phyloP scores from a whole-genome alignment of 2,329 filamentous ascomycete genomes.

The Thelonectria rubi region DNA sequence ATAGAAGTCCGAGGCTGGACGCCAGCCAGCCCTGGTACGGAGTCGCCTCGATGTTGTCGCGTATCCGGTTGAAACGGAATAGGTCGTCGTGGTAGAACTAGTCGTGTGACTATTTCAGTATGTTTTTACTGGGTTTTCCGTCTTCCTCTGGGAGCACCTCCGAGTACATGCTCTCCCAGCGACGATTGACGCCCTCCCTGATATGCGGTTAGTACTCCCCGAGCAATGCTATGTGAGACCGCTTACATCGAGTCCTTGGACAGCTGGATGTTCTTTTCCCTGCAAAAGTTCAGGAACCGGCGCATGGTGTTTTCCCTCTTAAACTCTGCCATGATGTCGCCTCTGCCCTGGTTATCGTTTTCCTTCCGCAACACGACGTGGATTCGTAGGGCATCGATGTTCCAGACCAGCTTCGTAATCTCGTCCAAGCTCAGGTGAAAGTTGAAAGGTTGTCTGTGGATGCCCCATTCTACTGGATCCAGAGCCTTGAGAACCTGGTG shows the following conservation, averaged over 20 bases:
- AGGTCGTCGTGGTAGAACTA: neutral
- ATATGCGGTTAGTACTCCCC: slow-evolving; percentile 28
- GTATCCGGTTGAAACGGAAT: neutral
- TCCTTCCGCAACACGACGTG: slow-evolving; percentile 51
- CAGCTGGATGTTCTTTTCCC: slow-evolving; percentile 54
- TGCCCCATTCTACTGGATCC: slow-evolving; percentile 56
- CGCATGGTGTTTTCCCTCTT: slow-evolving; percentile 62
- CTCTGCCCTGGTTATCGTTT: slow-evolving; percentile 49
- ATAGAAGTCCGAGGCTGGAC: neutral
- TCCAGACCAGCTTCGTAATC: slow-evolving; percentile 57
- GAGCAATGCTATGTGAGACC: neutral
- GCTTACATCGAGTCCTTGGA: slow-evolving; percentile 54
- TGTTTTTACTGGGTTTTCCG: slow-evolving; percentile 40
- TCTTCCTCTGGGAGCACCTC: slow-evolving; percentile 42
- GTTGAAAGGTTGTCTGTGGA: slow-evolving; percentile 60
- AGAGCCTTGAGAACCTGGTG: slow-evolving; percentile 62
- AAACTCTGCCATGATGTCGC: slow-evolving; percentile 61
- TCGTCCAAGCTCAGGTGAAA: slow-evolving; percentile 60
- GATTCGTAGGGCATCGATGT: slow-evolving; percentile 53
- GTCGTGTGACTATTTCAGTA: slow-evolving; percentile 35
- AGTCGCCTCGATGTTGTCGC: neutral
- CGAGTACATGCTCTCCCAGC: slow-evolving; percentile 50
- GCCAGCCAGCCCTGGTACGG: neutral
- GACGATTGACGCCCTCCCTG: slow-evolving; percentile 49
- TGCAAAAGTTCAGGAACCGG: slow-evolving; percentile 60